phyloP scores from a whole-genome alignment of 495 filamentous ascomycete genomes.

The Neurospora africana region DNA sequence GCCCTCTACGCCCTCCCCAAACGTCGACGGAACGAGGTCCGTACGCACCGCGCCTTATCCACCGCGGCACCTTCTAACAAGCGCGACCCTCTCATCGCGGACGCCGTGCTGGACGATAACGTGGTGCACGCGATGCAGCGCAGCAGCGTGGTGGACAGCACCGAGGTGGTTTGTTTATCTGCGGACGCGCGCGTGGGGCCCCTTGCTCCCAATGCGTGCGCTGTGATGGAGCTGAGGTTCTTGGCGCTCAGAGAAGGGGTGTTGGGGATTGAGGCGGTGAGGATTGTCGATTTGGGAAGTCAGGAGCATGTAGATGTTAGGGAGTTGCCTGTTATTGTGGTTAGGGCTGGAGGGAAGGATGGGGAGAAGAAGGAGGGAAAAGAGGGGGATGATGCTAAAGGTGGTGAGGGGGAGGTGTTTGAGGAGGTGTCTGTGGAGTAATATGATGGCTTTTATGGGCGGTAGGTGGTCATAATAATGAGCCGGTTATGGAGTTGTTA shows the following conservation, averaged over 20 bases:
- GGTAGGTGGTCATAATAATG: background rate
- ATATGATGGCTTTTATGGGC: background rate
- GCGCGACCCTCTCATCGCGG: constrained; percentile 41
- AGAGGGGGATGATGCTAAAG: background rate
- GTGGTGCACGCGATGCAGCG: constrained; percentile 76
- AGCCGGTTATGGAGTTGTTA: background rate
- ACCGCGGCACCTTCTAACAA: constrained; percentile 20
- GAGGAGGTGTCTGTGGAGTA: background rate
- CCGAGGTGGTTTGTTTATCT: constrained; percentile 70
- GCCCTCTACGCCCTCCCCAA: constrained; percentile 70
- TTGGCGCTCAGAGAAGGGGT: constrained; percentile 66
- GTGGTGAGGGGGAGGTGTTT: background rate
- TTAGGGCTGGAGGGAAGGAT: constrained; percentile 11
- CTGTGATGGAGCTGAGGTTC: constrained; percentile 69
- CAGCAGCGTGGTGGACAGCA: constrained; percentile 56
- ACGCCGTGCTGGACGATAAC: constrained; percentile 76
- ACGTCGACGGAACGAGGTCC: constrained; percentile 55
- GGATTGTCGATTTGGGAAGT: constrained; percentile 70
- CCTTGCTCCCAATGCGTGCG: constrained; percentile 64
- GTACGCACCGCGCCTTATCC: constrained; percentile 46
- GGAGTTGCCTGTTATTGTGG: constrained; percentile 67
- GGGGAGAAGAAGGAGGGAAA: constrained; percentile 15
- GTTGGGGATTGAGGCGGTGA: constrained; percentile 66
- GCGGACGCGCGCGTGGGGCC: constrained; percentile 78
- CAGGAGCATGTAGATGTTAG: constrained; percentile 75